Conservation (phyloP, 257 asterid species). For the Penstemon davidsonii region DNA sequence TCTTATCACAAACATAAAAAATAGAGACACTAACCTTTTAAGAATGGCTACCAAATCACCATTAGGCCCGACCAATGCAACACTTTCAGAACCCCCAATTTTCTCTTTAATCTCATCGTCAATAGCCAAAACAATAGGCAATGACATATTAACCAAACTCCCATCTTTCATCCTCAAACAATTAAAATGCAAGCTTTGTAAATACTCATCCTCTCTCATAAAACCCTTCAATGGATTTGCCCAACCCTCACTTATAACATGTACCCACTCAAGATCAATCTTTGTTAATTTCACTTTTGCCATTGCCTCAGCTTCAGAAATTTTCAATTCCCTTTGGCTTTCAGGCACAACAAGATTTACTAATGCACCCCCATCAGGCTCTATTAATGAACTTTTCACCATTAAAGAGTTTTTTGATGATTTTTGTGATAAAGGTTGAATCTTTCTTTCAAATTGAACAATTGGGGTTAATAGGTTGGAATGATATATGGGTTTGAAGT, state of each 20-base stretch:
- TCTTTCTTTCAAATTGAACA: slow-evolving; percentile 37
- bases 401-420: slow-evolving; percentile 25
- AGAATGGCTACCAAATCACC: slow-evolving; percentile 63
- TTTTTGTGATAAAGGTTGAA: slow-evolving; percentile 40
- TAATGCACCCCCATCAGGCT: slow-evolving; percentile 78
- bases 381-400: slow-evolving; percentile 71
- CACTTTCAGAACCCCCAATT: slow-evolving; percentile 45
- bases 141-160: slow-evolving; percentile 67
- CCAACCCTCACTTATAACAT: slow-evolving; percentile 91
- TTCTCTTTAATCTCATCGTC: slow-evolving; percentile 57
- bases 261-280: slow-evolving; percentile 90
- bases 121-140: slow-evolving; percentile 80
- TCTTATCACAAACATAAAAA: not conserved
- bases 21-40: slow-evolving; percentile 44
- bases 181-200: slow-evolving; percentile 88
- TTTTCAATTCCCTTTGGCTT: slow-evolving; percentile 38
- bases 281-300: slow-evolving; percentile 55
- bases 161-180: slow-evolving; percentile 67
- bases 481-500: slow-evolving; percentile 46
- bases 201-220: slow-evolving; percentile 82
- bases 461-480: slow-evolving; percentile 49
- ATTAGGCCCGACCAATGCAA: slow-evolving; percentile 60
- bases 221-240: slow-evolving; percentile 82
- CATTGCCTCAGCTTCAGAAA: slow-evolving; percentile 55
- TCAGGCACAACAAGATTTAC: slow-evolving; percentile 79